phyloP scores from a whole-genome alignment of 768 basidiomycete species.

The Hygrocybe coccinea region DNA sequence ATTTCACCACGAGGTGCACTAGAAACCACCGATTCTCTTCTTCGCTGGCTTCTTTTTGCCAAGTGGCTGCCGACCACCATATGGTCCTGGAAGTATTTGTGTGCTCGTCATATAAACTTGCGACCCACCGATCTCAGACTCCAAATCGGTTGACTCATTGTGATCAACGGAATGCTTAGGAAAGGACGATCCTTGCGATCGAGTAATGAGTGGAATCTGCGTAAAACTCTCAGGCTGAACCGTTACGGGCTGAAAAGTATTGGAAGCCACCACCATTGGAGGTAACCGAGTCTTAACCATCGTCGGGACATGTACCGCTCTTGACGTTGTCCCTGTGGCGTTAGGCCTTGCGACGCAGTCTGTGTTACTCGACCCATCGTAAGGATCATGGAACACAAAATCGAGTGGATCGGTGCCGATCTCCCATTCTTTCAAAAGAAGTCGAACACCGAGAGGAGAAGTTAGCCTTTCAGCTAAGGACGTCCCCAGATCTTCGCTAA shows the following conservation, averaged over 20 bases:
- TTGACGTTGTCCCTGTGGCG: conserved; percentile 5
- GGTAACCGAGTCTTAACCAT: conserved; percentile 26
- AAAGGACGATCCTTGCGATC: conserved; percentile 4
- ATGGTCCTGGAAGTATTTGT: conserved; percentile 65
- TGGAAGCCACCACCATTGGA: conserved; percentile 37
- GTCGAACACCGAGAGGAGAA: conserved; percentile 51
- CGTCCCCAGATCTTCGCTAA: conserved; percentile 20
- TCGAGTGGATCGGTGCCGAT: conserved; percentile 46
- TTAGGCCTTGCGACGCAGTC: conserved; percentile 2
- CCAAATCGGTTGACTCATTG: background rate
- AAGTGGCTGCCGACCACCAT: conserved; percentile 53
- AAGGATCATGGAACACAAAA: conserved; percentile 54
- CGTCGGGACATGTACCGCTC: conserved; percentile 1
- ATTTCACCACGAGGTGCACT: too few species aligned
- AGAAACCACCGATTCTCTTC: conserved; percentile 77
- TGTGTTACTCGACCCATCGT: conserved; percentile 33
- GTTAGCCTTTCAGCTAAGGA: conserved; percentile 13
- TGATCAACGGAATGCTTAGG: too few species aligned
- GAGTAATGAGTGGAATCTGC: too few species aligned
- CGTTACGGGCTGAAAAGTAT: conserved; percentile 16
- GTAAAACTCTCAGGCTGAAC: background rate
- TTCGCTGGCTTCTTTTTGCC: conserved; percentile 55
- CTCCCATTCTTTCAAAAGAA: conserved; percentile 68
- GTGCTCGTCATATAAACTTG: conserved; percentile 57
- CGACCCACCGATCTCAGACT: conserved; percentile 11